These are phyloP conservation scores for Penicillium polonicum DNA, from an alignment of 2,329 filamentous ascomycete genomes.

Conservation along the genomic window DNA sequence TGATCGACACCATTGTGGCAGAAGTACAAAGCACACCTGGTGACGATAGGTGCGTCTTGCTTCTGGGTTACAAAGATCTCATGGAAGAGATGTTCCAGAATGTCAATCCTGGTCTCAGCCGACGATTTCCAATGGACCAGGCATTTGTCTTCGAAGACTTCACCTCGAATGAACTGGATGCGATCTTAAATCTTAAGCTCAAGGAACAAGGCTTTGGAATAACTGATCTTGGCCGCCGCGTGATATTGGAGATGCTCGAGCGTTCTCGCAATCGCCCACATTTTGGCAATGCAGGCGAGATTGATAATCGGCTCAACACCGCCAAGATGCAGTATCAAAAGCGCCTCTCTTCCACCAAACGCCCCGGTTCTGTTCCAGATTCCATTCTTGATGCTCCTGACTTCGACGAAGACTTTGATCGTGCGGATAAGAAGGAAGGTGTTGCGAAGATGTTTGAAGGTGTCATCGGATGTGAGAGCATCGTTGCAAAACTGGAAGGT, in stretches of 20 bases:
- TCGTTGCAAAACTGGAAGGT: constrained; percentile 54
- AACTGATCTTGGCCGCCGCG: constrained; percentile 52
- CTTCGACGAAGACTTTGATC: constrained; percentile 61
- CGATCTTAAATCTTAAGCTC: constrained; percentile 65
- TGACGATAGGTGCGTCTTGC: constrained; percentile 69
- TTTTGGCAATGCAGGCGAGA: constrained; percentile 72
- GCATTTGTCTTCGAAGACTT: constrained; percentile 72
- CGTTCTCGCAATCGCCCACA: constrained; percentile 62
- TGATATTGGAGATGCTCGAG: constrained; percentile 60
- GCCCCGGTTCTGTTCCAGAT: constrained; percentile 13
- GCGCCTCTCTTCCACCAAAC: constrained; percentile 33
- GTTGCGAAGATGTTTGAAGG: constrained; percentile 57
- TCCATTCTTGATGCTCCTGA: constrained; percentile 38
- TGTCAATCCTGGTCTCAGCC: constrained; percentile 66
- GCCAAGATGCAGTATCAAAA: constrained; percentile 56
- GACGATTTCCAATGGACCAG: constrained; percentile 63
- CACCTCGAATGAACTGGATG: constrained; percentile 54
- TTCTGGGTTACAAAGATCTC: constrained; percentile 68
- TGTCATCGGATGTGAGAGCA: constrained; percentile 57
- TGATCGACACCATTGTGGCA: constrained; percentile 72
- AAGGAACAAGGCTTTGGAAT: constrained; percentile 54
- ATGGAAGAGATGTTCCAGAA: constrained; percentile 74
- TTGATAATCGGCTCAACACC: constrained; percentile 65
- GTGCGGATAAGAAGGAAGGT: constrained; percentile 50
- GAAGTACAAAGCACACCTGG: constrained; percentile 68